Evolutionary conservation across 2,329 filamentous ascomycete genomes (phyloP), one percentile per base, ranked within the genome.

Genomic region (Triangularia verruculosa): DNA sequence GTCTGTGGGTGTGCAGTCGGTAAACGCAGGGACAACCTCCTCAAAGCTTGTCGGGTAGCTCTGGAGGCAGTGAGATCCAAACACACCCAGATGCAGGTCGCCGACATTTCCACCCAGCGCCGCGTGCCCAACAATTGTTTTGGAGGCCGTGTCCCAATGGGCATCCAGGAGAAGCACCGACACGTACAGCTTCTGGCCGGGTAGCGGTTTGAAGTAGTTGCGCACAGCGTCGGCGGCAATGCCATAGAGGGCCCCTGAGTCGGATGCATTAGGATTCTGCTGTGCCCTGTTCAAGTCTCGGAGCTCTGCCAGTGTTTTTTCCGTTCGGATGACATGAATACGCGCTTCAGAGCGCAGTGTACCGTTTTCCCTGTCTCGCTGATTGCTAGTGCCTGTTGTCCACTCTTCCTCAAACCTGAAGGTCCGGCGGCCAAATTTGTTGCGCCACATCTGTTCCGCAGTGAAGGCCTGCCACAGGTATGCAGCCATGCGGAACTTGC

Each of bases 391-490:
- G 7, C 93, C 93, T 2, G 87, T 86, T 65, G 91, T 91, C 95
- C 95, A 98, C 74, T 97, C 91, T 76, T 99, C 95, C 71, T 98
- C 95, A 67, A 96, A 93, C 52, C 93, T 85, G 76, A 97, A 98
- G 60, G 86, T 89, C 63, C 94, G 87, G 64, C 94, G 86, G 9
- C 93, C 93, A 69, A 98, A 86, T 65, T 89, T 91, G 74, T 97
- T 91, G 67, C 92, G 88, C 75, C 87, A 90, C 94, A 98, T 98
- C 74, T 98, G 93, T 75, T 99, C 95, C 6, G 92, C 92, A 0
- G 94, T 98, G 72, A 96, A 98, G 7, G 93, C 92, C 75, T 99
- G 95, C 93, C 95, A 98, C 13, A 98, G 82, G 74, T 98, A 97
- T 24, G 92, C 94, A 17, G 93, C 90, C 90, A 96, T 97, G 67